phyloP scores from a whole-genome alignment of 805 yeast species.

The Candida nemodendra region DNA sequence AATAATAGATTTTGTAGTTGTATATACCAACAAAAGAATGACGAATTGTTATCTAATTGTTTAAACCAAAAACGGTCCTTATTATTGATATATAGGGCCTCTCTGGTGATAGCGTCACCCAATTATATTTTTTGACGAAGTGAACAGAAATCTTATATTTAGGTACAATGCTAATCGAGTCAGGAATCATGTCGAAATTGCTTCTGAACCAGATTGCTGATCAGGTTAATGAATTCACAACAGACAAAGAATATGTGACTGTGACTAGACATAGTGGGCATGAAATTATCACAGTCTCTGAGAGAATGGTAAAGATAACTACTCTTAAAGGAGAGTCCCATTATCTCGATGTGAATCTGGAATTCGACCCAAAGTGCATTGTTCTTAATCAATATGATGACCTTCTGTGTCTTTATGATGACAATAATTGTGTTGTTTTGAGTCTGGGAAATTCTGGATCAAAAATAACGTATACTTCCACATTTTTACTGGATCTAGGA shows the following conservation, averaged over 20 bases:
- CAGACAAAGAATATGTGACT: slow-evolving; percentile 19
- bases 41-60: too few species aligned
- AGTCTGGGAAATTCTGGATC: slow-evolving; percentile 24
- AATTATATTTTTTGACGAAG: too few species aligned
- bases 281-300: slow-evolving; percentile 26
- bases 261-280: slow-evolving; percentile 26
- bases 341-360: slow-evolving; percentile 13
- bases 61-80: too few species aligned
- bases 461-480: slow-evolving; percentile 9
- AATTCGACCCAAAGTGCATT: slow-evolving; percentile 27
- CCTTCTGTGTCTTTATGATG: slow-evolving; percentile 27
- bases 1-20: too few species aligned
- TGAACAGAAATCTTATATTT: too few species aligned
- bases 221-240: slow-evolving; percentile 14
- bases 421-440: slow-evolving; percentile 14
- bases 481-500: slow-evolving; percentile 8
- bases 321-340: slow-evolving; percentile 10
- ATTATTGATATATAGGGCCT: too few species aligned
- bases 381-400: slow-evolving; percentile 26
- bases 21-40: too few species aligned
- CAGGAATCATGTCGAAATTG: slow-evolving; percentile 1
- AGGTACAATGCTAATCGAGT: background rate
- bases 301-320: slow-evolving; percentile 20
- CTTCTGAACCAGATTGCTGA: slow-evolving; percentile 10
- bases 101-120: too few species aligned